Evolutionary conservation across 768 basidiomycete species (phyloP).

Genomic region (Suillus alpinus): DNA sequence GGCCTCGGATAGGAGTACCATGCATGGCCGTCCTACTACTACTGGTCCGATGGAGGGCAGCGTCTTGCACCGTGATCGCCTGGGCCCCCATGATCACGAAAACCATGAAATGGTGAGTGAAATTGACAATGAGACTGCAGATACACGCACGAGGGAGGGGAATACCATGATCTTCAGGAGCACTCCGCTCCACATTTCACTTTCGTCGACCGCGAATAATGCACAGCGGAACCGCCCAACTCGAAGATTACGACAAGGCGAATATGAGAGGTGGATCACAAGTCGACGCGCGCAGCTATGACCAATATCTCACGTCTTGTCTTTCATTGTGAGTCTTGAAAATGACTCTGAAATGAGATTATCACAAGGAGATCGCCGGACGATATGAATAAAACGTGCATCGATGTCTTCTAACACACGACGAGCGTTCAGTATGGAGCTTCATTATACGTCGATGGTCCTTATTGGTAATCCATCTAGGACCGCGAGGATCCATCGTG

Average conservation of each 20-base stretch:
- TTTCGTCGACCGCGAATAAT: background rate
- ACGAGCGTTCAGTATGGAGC: background rate
- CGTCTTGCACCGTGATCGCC: background rate
- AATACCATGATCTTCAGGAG: background rate
- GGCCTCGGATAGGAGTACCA: background rate
- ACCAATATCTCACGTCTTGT: background rate
- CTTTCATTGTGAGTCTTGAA: background rate
- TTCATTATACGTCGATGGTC: background rate
- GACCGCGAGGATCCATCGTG: slow-evolving; percentile 3
- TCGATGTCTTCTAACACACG: slow-evolving; percentile 1
- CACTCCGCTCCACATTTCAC: background rate
- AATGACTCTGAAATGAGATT: background rate
- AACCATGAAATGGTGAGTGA: background rate
- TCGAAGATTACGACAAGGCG: background rate
- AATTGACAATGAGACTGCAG: background rate
- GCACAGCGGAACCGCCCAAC: background rate
- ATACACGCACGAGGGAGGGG: background rate
- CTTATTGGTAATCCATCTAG: background rate
- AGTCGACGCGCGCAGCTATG: background rate
- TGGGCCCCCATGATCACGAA: background rate
- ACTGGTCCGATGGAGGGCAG: background rate
- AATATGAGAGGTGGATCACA: background rate
- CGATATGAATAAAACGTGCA: slow-evolving; percentile 2
- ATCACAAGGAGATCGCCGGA: slow-evolving; percentile 2
- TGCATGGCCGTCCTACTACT: background rate